These are phyloP conservation scores for Inga oerstediana DNA, from an alignment of 306 rosid species.

Conservation along the genomic window DNA sequence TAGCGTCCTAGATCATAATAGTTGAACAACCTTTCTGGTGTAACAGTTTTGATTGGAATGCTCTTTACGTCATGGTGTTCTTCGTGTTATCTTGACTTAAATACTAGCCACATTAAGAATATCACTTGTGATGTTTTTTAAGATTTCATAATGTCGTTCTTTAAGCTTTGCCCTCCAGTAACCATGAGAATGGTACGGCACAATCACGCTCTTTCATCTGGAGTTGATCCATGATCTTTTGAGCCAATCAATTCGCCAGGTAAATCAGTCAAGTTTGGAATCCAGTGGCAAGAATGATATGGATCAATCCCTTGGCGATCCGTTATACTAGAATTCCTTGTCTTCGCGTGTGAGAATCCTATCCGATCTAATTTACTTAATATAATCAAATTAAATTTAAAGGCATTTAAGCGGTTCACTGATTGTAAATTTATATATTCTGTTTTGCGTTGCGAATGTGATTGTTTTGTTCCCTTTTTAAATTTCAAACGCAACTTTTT, in stretches of 20 bases:
- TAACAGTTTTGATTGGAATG: conserved; percentile 3
- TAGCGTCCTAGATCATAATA: not conserved
- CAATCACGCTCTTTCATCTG: not conserved
- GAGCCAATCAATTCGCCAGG: not conserved
- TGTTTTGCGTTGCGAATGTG: too few species aligned
- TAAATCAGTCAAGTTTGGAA: not conserved
- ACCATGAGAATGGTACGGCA: not conserved
- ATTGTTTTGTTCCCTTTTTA: too few species aligned
- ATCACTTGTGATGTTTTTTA: not conserved
- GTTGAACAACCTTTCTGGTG: conserved; percentile 6
- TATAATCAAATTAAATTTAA: too few species aligned
- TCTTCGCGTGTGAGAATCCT: not conserved
- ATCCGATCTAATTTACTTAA: too few species aligned
- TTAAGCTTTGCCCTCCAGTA: not conserved
- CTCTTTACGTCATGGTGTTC: not conserved
- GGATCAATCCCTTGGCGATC: not conserved
- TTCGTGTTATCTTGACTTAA: not conserved
- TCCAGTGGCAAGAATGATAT: not conserved
- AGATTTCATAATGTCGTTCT: not conserved
- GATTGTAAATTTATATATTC: too few species aligned
- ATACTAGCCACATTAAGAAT: not conserved
- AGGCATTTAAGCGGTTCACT: too few species aligned
- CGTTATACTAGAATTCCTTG: not conserved
- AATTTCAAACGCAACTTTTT: too few species aligned
- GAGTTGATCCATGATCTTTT: too few species aligned